phyloP scores from a whole-genome alignment of 2,329 filamentous ascomycete genomes.

The Botrytis cinerea region DNA sequence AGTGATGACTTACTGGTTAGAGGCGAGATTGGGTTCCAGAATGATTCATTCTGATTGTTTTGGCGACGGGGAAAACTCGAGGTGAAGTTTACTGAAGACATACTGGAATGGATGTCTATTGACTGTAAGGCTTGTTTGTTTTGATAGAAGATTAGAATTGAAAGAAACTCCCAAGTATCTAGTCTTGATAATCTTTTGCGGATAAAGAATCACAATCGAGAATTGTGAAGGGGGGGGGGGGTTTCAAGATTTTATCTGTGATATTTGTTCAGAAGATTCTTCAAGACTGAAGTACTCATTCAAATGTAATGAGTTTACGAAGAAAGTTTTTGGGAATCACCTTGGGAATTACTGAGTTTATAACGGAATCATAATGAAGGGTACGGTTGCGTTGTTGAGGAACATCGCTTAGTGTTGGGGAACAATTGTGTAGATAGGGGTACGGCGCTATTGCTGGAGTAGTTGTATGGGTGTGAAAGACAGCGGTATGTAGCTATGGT shows the following conservation, averaged over 20 bases:
- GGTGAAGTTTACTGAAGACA: neutral
- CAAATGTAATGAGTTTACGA: no score
- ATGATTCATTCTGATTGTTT: fast-evolving
- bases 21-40: neutral
- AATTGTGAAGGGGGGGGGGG: no score
- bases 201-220: neutral
- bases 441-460: neutral
- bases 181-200: no score
- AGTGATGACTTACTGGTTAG: fast-evolving
- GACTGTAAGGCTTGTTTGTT: fast-evolving
- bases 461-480: neutral
- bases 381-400: neutral
- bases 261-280: no score
- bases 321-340: neutral
- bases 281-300: neutral
- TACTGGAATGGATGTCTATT: neutral
- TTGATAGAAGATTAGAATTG: neutral
- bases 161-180: neutral
- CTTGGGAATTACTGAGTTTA: neutral
- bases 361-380: neutral
- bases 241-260: fast-evolving
- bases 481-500: fast-evolving
- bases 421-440: neutral
- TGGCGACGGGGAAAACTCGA: fast-evolving
- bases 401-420: neutral